phyloP scores from a whole-genome alignment of 2,329 filamentous ascomycete species.

The Zopfia rhizophila region DNA sequence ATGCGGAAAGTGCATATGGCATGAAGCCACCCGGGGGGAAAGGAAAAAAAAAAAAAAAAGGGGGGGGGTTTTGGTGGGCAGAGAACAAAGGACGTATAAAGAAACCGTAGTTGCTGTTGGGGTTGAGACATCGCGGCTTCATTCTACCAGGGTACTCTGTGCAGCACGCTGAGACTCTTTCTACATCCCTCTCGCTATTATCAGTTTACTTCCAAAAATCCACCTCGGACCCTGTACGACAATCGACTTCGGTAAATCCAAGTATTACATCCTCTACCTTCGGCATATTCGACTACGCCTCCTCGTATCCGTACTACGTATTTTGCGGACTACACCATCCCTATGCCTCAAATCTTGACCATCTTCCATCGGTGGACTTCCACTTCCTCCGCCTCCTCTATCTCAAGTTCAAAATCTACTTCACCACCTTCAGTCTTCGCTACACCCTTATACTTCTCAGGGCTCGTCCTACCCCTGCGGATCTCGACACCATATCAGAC shows the following conservation, averaged over 20 bases:
- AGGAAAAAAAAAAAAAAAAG: slow-evolving; percentile 4
- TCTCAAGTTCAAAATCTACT: too few relatives aligned
- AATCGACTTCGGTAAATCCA: too few relatives aligned
- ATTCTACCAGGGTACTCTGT: too few relatives aligned
- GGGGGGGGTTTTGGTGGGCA: too few relatives aligned
- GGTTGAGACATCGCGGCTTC: too few relatives aligned
- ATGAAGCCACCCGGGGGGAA: slow-evolving; percentile 3
- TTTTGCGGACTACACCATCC: neutral
- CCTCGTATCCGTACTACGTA: too few relatives aligned
- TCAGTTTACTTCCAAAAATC: neutral
- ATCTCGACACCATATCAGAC: slow-evolving; percentile 26
- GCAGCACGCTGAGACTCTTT: too few relatives aligned
- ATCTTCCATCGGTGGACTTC: slow-evolving; percentile 18
- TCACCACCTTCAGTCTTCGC: slow-evolving; percentile 37
- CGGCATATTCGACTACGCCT: too few relatives aligned
- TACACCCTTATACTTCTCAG: slow-evolving; percentile 42
- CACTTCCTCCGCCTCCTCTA: slow-evolving; percentile 6
- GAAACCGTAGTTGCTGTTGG: too few relatives aligned
- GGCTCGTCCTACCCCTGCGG: slow-evolving; percentile 32
- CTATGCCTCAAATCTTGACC: slow-evolving; percentile 13
- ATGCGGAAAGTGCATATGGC: slow-evolving; percentile 26
- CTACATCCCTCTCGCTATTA: neutral
- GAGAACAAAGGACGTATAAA: slow-evolving; percentile 9
- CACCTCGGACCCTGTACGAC: too few relatives aligned
- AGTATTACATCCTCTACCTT: too few relatives aligned